Evolutionary conservation across 441 rosid species (phyloP), one percentile per base, ranked within the genome.

Genomic region (Aleurites moluccanus): DNA sequence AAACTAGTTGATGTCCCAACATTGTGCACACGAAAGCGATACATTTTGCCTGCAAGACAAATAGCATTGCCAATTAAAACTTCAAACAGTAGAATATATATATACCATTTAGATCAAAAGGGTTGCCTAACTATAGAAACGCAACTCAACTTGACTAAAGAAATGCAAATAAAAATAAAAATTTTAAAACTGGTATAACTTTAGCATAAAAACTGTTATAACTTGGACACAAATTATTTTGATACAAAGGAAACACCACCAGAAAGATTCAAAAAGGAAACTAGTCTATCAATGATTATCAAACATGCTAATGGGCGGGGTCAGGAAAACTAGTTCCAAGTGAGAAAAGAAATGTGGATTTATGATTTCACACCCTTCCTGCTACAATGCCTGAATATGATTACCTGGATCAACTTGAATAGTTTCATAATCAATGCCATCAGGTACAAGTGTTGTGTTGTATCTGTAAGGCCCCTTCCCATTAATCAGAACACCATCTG

Each of bases 391-490:
- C 68, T 20, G 61, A 75, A 64, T n/a, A 11, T 49, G 3, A 52
- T 67, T 77, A 91, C 99, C 96, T 78, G 98, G 98, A 70, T 88
- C 87, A 65, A 91, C 99, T 59, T 82, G 75, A 79, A 87, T 73
- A 57, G 89, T 90, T 84, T 86, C 90, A 77, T 90, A 83, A 15
- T 86, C 83, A 69, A 93, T 89, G 68, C 98, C 98, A 80, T 89
- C 92, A 52, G 94, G 94, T 16, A 94, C 96, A 47, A 86, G 81
- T 70, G 90, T 81, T 62, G 78, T 77, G 79, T 92, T 94, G 82
- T 94, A 92, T 75, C 80, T 76, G 80, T 78, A 94, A 35, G 99
- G 97, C 64, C 99, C 99, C 83, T 89, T 94, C 69, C 99, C 99
- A 69, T 94, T 94, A 65, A 94, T 92, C 52, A 94, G 88, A 81